Evolutionary conservation across 495 filamentous ascomycete species (phyloP).

Genomic region (Annulohypoxylon nitens): DNA sequence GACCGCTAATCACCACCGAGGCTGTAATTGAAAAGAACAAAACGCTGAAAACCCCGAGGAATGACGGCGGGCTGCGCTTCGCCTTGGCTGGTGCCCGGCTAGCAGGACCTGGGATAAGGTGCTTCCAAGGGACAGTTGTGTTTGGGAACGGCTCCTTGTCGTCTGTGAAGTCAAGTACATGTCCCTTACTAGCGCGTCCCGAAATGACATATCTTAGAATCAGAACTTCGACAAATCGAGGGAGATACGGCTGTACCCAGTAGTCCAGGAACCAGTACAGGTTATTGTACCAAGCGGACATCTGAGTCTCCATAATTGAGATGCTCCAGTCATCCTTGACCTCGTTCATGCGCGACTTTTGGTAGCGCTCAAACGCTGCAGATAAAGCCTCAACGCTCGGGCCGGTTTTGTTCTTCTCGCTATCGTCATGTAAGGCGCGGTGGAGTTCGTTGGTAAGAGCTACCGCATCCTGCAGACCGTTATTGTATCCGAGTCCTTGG

Average conservation of each 20-base stretch:
- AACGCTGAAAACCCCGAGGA: constrained; percentile 3
- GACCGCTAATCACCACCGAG: neutral
- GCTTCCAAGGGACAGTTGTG: constrained; percentile 20
- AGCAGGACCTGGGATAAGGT: constrained; percentile 15
- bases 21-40: constrained; percentile 3
- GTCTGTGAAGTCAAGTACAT: constrained; percentile 33
- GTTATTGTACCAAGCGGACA: constrained; percentile 11
- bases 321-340: neutral
- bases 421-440: neutral
- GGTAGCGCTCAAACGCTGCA: constrained; percentile 34
- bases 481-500: constrained; percentile 53
- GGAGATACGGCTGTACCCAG: constrained; percentile 23
- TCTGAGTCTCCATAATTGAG: constrained; percentile 9
- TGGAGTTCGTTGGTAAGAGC: constrained; percentile 54
- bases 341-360: constrained; percentile 9
- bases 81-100: neutral
- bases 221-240: constrained; percentile 1
- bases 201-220: neutral
- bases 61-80: neutral
- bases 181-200: neutral
- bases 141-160: constrained; percentile 28
- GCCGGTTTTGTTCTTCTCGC: neutral
- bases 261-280: constrained; percentile 25
- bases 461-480: constrained; percentile 54
- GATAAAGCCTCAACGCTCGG: constrained; percentile 10